Base-by-base conservation (phyloP, 2,329 filamentous ascomycete species). In the Sphaerostilbella broomeana region DNA sequence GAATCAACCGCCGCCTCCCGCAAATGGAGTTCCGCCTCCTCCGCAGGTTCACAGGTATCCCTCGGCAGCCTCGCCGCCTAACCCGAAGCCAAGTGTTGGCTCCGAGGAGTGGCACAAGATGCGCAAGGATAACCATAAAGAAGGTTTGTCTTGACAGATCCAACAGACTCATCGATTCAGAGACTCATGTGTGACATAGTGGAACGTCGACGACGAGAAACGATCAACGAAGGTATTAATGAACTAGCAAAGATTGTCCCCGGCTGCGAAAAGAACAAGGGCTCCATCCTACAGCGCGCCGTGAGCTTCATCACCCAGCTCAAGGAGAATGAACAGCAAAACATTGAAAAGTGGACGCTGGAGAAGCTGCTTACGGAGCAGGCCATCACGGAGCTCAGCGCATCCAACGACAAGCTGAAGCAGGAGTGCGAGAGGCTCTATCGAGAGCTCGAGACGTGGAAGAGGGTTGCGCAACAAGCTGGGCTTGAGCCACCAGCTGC, bases 171-270 rank as follows among this genome's bases (percentile, higher is more conserved):
- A n/a, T n/a, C n/a, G n/a, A n/a, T n/a, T n/a, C n/a, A n/a, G n/a
- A n/a, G n/a, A n/a, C n/a, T n/a, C n/a, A n/a, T n/a, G n/a, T n/a
- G n/a, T 16, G 12, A 10, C 19, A 11, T 39, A 97, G 92, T 98
- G 46, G 92, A 98, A 66, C 87, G 92, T 45, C 86, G 92, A 43
- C 87, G 92, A 30, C 86, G 92, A 47, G 92, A 98, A 65, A 95
- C 92, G 0, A 98, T 98, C 61, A 98, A 98, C 51, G 92, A 98
- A 64, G 92, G 92, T 35, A 98, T 98, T 53, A 97, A 95, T 57
- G 92, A 97, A 63, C 77, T 98, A 20, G 86, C 90, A 51, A 97
- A 95, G 68, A 94, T 98, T 50, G 92, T 98, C 0, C 92, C 92
- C 0, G 88, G 88, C 11, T 95, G 90, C 55, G 92, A 98, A 65